Evolutionary conservation across 768 basidiomycete genomes (phyloP), one percentile per base, ranked within the genome.

Genomic region (Ephemerocybe angulata): DNA sequence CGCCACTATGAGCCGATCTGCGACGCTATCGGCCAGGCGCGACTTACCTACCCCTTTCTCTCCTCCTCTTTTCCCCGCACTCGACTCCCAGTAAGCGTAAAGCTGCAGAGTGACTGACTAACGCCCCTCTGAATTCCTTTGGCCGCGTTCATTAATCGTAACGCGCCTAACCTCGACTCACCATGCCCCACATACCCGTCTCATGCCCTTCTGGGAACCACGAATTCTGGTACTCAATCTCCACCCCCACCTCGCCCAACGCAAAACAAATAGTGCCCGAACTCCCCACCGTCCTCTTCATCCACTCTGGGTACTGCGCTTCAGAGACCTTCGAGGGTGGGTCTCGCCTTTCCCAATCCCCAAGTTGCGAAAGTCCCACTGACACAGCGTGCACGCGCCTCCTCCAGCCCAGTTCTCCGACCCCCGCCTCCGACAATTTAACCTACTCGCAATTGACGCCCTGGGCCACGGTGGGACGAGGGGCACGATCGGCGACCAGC

Each of bases 221-320:
- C 58, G 66, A 65, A 28, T 64, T 70, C 42, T 59, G 63, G 55
- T 77, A 76, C 53, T 62, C 61, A 22, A 75, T 77, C 33, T 63
- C 72, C 1, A 77, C 75, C 1, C 75, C 76, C 17, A 67, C 62
- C 17, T 65, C 57, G 19, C 50, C 63, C 6, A 62, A 62, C 8
- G 69, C 69, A 15, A 57, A 63, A n/a, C 42, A 59, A 22, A 71
- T 77, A 28, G 67, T 67, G 51, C 58, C 65, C 15, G 63, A 60
- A n/a, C 43, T 75, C 21, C 76, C 74, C 12, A 70, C 65, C 15
- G 65, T 76, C 30, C 42, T 77, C 19, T 72, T 74, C 54, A 56
- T 76, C 19, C 74, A 77, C 57, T 65, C 72, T 12, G 67, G 66
- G 30, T 75, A 70, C 60, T 44, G 66, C 13, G 57, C 63, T 4